phyloP scores from a whole-genome alignment of 768 basidiomycete genomes.

The Mycena crocata region DNA sequence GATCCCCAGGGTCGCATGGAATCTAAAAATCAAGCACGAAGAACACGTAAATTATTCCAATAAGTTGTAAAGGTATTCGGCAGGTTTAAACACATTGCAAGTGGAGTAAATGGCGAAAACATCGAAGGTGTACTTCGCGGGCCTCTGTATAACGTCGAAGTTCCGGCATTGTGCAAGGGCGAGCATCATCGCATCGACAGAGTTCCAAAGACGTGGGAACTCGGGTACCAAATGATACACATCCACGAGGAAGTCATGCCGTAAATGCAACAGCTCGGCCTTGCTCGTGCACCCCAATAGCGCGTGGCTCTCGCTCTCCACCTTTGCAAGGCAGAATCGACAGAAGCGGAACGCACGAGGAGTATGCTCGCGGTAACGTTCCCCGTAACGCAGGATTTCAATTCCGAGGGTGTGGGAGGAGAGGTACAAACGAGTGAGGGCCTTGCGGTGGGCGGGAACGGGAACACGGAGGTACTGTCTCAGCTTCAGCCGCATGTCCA shows the following conservation, averaged over 20 bases:
- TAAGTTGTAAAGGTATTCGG: neutral
- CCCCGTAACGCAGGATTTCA: neutral
- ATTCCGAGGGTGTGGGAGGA: neutral
- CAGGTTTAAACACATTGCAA: neutral
- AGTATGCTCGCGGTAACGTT: neutral
- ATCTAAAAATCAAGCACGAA: neutral
- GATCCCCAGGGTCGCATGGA: neutral
- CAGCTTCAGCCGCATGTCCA: neutral
- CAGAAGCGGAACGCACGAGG: neutral
- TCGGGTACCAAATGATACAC: neutral
- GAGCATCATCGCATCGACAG: neutral
- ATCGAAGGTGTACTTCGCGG: neutral
- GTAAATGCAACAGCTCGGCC: neutral
- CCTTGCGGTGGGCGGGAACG: neutral
- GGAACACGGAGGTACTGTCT: conserved; percentile 6
- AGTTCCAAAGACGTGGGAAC: neutral
- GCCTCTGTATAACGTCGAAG: neutral
- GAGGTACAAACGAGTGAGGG: neutral
- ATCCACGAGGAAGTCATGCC: neutral
- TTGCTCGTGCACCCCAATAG: neutral
- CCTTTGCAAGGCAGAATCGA: neutral
- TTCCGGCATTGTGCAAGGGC: neutral
- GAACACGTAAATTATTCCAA: neutral
- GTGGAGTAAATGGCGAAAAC: neutral
- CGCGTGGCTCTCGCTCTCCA: conserved; percentile 3